Conservation (phyloP, 129 eudicot species). For the Flaveria ramosissima region DNA sequence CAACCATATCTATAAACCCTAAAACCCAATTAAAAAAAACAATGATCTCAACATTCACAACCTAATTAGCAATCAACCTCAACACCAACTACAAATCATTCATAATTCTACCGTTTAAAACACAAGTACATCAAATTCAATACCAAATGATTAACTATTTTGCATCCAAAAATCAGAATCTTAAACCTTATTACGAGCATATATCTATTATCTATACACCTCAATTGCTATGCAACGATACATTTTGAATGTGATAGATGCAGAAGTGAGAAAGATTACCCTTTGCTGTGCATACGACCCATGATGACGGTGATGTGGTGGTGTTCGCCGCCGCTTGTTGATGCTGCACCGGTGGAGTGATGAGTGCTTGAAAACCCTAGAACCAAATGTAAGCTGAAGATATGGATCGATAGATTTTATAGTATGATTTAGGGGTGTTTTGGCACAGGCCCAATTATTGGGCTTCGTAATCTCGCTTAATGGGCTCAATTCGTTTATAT, state of each 20-base stretch:
- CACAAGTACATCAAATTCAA: background rate
- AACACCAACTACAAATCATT: background rate
- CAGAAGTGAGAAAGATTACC: slow-evolving; percentile 29
- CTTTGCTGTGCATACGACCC: slow-evolving; percentile 79
- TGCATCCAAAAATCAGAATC: too few relatives aligned
- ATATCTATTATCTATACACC: too few relatives aligned
- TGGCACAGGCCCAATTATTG: background rate
- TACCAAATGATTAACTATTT: background rate
- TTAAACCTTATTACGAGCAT: too few relatives aligned
- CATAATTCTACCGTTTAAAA: background rate
- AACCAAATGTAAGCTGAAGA: background rate
- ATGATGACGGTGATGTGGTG: slow-evolving; percentile 40
- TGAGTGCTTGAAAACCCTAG: slow-evolving; percentile 19
- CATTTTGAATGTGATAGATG: background rate
- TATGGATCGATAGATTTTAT: slow-evolving; percentile 14
- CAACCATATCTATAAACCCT: background rate
- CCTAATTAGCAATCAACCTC: background rate
- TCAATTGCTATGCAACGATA: background rate
- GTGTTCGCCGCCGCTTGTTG: slow-evolving; percentile 35
- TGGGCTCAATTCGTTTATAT: slow-evolving; percentile 4
- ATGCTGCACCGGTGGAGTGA: slow-evolving; percentile 14
- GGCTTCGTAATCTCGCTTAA: slow-evolving; percentile 8
- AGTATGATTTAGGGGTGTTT: slow-evolving; percentile 16
- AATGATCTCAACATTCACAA: background rate
- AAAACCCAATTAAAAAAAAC: background rate